Evolutionary conservation across 805 yeast genomes (phyloP), one percentile per base, ranked within the genome.

Genomic region (Myxozyma melibiosi): DNA sequence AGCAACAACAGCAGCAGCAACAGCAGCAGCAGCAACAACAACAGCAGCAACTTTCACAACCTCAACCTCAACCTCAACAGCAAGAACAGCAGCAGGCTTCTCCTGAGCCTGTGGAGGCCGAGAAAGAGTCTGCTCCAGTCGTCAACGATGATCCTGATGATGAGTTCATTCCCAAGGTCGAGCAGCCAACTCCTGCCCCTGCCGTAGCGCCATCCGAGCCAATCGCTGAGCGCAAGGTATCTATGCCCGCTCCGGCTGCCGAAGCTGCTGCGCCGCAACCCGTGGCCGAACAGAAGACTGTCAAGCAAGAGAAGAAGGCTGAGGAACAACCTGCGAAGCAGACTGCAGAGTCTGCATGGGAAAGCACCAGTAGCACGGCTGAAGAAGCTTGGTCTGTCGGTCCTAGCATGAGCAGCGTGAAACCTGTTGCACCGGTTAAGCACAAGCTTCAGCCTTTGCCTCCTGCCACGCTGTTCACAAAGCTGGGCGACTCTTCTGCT

Each of bases 361-460:
- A 35, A 46, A 28, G 25, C 14, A 18, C n/a, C 2, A 22, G n/a
- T 1, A n/a, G 13, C 7, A n/a, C 27, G 22, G 18, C 42, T 22
- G 43, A 38, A 13, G 38, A 48, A 22, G 45, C 9, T 3, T 38
- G 45, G 46, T 27, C 37, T n/a, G 38, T 42, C 37, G 45, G 46
- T 9, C 16, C 55, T 2, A 28, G 46, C 13, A 18, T 41, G 42
- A 24, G 28, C 33, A 45, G 28, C n/a, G 46, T 42, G 35, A 20
- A 5, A 14, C 38, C 50, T 5, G 14, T 47, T 14, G 44, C 47
- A 4, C 31, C 57, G 16, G 46, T 39, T 14, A 58, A 55, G 50
- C 57, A 47, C 33, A 57, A 49, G 35, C 18, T 58, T 28, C 58
- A 58, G 52, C 63, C 63, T 3, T 34, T 58, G 1, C 63, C 63